Conservation (phyloP, 495 filamentous ascomycete species). For the Hypoxylon rickii region DNA sequence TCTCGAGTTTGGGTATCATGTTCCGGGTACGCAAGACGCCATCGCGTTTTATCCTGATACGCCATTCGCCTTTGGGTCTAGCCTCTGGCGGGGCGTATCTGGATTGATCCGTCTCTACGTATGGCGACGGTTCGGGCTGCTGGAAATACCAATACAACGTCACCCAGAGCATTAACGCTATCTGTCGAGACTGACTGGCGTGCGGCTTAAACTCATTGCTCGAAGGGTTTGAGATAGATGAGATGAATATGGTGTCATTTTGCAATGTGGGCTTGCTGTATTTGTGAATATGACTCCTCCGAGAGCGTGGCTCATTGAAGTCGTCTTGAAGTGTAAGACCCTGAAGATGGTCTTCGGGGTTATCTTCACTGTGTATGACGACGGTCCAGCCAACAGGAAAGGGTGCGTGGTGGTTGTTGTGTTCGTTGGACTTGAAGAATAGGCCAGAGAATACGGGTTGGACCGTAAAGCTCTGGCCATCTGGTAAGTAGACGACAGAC, state of each 20-base stretch:
- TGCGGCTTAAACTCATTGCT: slow-evolving; percentile 77
- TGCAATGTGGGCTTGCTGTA: slow-evolving; percentile 74
- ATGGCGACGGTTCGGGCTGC: slow-evolving; percentile 61
- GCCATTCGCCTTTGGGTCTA: slow-evolving; percentile 84
- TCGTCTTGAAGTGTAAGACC: slow-evolving; percentile 28
- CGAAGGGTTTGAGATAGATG: slow-evolving; percentile 83
- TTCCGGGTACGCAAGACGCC: slow-evolving; percentile 83
- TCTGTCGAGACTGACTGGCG: slow-evolving; percentile 78
- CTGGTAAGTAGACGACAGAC: slow-evolving; percentile 69
- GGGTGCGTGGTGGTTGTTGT: slow-evolving; percentile 65
- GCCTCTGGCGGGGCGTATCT: slow-evolving; percentile 67
- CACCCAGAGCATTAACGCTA: slow-evolving; percentile 96
- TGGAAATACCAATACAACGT: slow-evolving; percentile 98
- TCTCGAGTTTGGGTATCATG: slow-evolving; percentile 85
- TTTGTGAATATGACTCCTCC: slow-evolving; percentile 56
- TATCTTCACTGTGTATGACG: slow-evolving; percentile 73
- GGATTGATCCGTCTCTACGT: slow-evolving; percentile 64
- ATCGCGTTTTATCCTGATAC: slow-evolving; percentile 80
- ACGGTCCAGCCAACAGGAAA: slow-evolving; percentile 91
- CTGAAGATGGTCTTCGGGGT: slow-evolving; percentile 39
- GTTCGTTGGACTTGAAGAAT: slow-evolving; percentile 82
- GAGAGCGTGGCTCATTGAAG: slow-evolving; percentile 19
- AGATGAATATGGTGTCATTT: slow-evolving; percentile 85
- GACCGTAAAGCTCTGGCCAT: slow-evolving; percentile 81
- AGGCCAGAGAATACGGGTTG: slow-evolving; percentile 85